Evolutionary conservation across 495 filamentous ascomycete species (phyloP).

Genomic region (Massariosphaeria phaeospora): DNA sequence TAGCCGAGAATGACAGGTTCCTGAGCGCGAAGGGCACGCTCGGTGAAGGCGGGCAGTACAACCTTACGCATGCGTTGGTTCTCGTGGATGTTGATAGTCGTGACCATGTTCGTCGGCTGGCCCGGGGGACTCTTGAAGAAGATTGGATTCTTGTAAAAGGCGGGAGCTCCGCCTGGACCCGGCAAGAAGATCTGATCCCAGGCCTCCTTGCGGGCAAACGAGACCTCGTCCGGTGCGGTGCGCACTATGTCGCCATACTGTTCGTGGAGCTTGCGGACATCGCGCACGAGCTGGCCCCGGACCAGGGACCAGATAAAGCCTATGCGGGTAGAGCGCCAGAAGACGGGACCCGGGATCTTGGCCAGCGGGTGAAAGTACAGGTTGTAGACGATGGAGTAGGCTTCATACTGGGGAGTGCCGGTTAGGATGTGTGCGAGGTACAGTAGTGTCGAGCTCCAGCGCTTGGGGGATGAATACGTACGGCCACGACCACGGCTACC

Average conservation of each 20-base stretch:
- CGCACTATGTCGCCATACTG: constrained; percentile 34
- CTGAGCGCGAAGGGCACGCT: constrained; percentile 34
- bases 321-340: constrained; percentile 26
- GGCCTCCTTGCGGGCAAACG: constrained; percentile 29
- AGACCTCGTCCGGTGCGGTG: constrained; percentile 35
- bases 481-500: too few species aligned
- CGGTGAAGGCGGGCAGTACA: constrained; percentile 33
- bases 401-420: too few species aligned
- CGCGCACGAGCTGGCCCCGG: constrained; percentile 22
- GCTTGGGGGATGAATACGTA: too few species aligned
- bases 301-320: constrained; percentile 21
- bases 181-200: constrained; percentile 38
- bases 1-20: constrained; percentile 34
- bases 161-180: constrained; percentile 10
- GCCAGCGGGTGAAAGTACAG: constrained; percentile 21
- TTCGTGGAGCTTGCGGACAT: constrained; percentile 32
- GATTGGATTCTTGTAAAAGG: constrained; percentile 34
- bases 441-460: too few species aligned
- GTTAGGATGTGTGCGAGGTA: too few species aligned
- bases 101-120: constrained; percentile 28
- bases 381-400: too few species aligned
- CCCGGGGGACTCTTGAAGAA: constrained; percentile 23
- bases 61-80: constrained; percentile 32
- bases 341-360: constrained; percentile 9
- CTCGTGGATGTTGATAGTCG: constrained; percentile 27